Evolutionary conservation across 768 basidiomycete species (phyloP).

Genomic region (Rhodotorula taiwanensis): DNA sequence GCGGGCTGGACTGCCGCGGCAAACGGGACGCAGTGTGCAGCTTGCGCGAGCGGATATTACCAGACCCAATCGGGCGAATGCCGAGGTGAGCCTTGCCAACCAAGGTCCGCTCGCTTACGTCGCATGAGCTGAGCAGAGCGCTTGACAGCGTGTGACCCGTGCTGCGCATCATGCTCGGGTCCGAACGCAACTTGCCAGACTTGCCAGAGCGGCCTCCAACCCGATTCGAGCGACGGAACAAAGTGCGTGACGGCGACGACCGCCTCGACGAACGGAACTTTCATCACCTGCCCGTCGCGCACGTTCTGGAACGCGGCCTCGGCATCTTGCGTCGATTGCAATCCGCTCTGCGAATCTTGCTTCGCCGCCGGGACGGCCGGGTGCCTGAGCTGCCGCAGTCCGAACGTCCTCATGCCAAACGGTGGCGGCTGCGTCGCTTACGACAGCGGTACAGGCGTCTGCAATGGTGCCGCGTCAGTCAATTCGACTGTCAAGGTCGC

Average conservation of each 20-base stretch:
- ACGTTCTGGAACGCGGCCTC: conserved; percentile 52
- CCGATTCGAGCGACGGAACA: conserved; percentile 60
- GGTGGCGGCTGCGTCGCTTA: conserved; percentile 66
- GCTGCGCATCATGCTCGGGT: conserved; percentile 61
- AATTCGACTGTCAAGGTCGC: conserved; percentile 12
- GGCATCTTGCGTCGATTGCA: conserved; percentile 52
- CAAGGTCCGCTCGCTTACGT: too few species aligned
- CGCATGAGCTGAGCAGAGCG: too few species aligned
- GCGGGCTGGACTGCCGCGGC: conserved; percentile 63
- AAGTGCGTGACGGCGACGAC: conserved; percentile 49
- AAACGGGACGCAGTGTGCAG: conserved; percentile 64
- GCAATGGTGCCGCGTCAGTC: conserved; percentile 41
- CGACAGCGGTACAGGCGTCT: conserved; percentile 60
- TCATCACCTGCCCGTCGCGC: conserved; percentile 61
- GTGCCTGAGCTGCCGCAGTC: conserved; percentile 62
- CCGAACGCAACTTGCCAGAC: conserved; percentile 61
- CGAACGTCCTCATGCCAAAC: conserved; percentile 52
- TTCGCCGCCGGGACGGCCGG: conserved; percentile 60
- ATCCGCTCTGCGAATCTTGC: conserved; percentile 53
- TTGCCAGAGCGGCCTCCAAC: conserved; percentile 65
- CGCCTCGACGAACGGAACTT: conserved; percentile 48
- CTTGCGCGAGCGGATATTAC: conserved; percentile 71
- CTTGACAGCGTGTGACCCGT: conserved; percentile 59
- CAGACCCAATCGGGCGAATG: conserved; percentile 63
- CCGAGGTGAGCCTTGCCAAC: conserved; percentile 56